Base-by-base conservation (phyloP, 371 early-diverging fungal species). In the Apophysomyces ossiformis region DNA sequence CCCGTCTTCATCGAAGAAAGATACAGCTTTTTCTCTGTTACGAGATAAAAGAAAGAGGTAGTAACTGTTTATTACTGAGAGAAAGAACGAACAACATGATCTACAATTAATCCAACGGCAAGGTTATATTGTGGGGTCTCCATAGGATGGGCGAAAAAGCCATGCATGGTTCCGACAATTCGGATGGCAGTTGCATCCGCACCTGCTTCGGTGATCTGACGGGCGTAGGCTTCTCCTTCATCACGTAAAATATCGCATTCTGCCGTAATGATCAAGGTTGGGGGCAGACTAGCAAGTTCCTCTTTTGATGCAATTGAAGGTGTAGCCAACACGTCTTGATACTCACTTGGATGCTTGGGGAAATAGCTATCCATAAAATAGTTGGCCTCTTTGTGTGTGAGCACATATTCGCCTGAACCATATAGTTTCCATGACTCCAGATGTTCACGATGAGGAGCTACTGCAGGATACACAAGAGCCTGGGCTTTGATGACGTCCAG, bases 131-230 rank as follows among this genome's bases (percentile, higher is more conserved):
- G 50, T 6, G 50, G 50, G 9, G 21, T 26, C 21, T 50, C 21
- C 7, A 50, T 26, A 60, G 26, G 41, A 15, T 60, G 45, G 2
- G 26, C 26, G 26, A 26, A 26, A 47, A 66, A 66, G n/a, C 68
- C 73, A 46, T 72, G 73, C 18, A 66, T 61, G 32, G 69, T 59
- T 36, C 75, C 71, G 15, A 69, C 5, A 1, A 68, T 21, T 4
- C 75, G 63, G 0, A 67, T 41, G 0, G 64, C 41, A 4, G 36
- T 18, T 7, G 54, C 54, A 7, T 63, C 54, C 11, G 69, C 71
- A 32, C 71, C 71, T 16, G 75, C 69, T 26, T 57, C 16, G 1
- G 57, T 37, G 38, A 74, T 39, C 11, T 37, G 54, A 2, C 67
- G 59, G 0, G 37, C 70, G 54, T 59, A 70, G 2, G 15, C 50